Conservation (phyloP, 768 basidiomycete species). For the Coprinopsis strossmayeri region DNA sequence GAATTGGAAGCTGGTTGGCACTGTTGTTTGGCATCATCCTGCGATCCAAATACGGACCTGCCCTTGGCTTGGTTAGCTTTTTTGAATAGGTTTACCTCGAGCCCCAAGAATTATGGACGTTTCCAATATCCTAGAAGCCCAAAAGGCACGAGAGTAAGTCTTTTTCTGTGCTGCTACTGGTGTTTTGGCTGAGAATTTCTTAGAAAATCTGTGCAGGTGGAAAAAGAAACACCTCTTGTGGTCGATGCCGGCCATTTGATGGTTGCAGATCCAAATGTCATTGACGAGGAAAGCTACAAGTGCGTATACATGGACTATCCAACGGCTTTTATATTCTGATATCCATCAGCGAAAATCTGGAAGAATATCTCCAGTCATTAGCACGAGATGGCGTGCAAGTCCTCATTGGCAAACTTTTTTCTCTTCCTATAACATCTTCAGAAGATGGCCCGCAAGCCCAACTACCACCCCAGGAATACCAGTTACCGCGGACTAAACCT, state of each 20-base stretch:
- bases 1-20: too few species aligned
- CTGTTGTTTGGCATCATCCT: constrained; percentile 9
- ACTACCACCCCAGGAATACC: constrained; percentile 71
- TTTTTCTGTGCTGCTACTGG: background rate
- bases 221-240: constrained; percentile 75
- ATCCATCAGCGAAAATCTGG: constrained; percentile 57
- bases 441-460: constrained; percentile 78
- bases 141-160: constrained; percentile 65
- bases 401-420: constrained; percentile 74
- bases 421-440: constrained; percentile 70
- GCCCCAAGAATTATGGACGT: constrained; percentile 65
- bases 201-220: constrained; percentile 63
- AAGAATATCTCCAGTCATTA: constrained; percentile 72
- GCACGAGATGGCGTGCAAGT: constrained; percentile 80
- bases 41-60: constrained; percentile 13
- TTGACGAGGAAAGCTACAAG: constrained; percentile 83
- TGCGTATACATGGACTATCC: constrained; percentile 27
- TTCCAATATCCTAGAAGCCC: constrained; percentile 67
- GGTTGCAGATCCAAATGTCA: constrained; percentile 82
- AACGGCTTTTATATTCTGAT: background rate
- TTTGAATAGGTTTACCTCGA: background rate
- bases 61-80: constrained; percentile 6
- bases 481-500: constrained; percentile 85
- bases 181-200: background rate
- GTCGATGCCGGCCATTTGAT: constrained; percentile 80